Evolutionary conservation across 2,329 filamentous ascomycete species (phyloP), one percentile per base, ranked within the genome.

Genomic region (Neonectria hederae): DNA sequence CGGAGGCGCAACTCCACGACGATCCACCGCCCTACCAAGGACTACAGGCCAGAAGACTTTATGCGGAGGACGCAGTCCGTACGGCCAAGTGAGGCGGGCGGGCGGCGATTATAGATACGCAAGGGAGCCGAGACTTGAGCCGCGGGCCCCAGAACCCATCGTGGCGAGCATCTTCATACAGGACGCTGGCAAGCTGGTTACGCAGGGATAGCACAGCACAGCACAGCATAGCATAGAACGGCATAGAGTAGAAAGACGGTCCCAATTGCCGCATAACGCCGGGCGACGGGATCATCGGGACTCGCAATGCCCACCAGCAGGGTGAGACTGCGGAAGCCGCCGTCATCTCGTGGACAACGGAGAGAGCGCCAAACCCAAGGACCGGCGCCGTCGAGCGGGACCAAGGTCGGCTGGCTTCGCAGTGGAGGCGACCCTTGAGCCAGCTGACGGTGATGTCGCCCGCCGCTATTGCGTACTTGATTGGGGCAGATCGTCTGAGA

Each of bases 311-410:
- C 49, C 60, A 60, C 65, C 62, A 70, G 54, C 55, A 72, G 66
- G 62, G 64, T 54, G 48, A 48, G 43, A 58, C 52, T 65, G 59
- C 67, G 67, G 69, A 68, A 71, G 66, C 65, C 65, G 55, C 67
- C 65, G 65, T 65, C 65, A 62, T 54, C 51, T 67, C 57, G 67
- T 61, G 55, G 55, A 26, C 38, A 43, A 67, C 66, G 65, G 62
- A 56, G 59, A 54, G 53, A 43, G 59, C 59, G 28, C 46, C 64
- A 63, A 55, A 58, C 28, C 63, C 51, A 48, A 67, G 61, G 46
- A 40, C 63, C 63, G 68, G 68, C 69, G 63, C 70, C 71, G 69
- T 65, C 59, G 51, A 71, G 66, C 68, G 71, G 69, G 65, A 59
- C 63, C 69, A 46, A 61, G 35, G 61, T 58, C 62, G 43, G 61